phyloP scores from a whole-genome alignment of 164 flowering plant genomes.

The Aristolochia contorta region DNA sequence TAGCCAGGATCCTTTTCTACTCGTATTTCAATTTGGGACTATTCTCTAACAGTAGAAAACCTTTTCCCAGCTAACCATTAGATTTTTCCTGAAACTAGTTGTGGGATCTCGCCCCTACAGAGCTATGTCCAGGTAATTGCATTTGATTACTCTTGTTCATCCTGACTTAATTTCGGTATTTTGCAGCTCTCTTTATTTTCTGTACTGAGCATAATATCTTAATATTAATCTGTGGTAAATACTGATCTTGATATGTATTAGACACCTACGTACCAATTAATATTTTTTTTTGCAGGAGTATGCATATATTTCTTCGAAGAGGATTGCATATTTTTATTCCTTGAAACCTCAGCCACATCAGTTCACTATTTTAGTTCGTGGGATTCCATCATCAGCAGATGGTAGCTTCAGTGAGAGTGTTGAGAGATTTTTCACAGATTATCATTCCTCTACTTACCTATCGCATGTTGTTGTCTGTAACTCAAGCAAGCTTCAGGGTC shows the following conservation, averaged over 20 bases:
- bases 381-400: slow-evolving; percentile 51
- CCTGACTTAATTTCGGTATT: no score
- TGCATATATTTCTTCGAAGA: slow-evolving; percentile 49
- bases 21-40: no score
- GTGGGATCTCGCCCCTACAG: no score
- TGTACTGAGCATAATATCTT: not conserved
- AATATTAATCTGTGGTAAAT: not conserved
- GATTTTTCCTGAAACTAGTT: no score
- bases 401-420: slow-evolving; percentile 53
- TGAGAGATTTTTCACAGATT: slow-evolving; percentile 60
- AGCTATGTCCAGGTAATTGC: no score
- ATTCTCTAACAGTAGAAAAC: no score
- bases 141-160: no score
- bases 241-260: not conserved
- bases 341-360: slow-evolving; percentile 84
- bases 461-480: slow-evolving; percentile 66
- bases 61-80: no score
- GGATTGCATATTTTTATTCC: slow-evolving; percentile 56
- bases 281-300: slow-evolving; percentile 66
- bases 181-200: no score
- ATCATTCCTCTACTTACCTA: slow-evolving; percentile 67
- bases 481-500: slow-evolving; percentile 48
- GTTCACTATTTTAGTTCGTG: slow-evolving; percentile 74
- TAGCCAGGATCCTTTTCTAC: no score
- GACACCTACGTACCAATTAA: slow-evolving; percentile 3